Base-by-base conservation (phyloP, 345 rosid species). In the Eucalyptus globulus region DNA sequence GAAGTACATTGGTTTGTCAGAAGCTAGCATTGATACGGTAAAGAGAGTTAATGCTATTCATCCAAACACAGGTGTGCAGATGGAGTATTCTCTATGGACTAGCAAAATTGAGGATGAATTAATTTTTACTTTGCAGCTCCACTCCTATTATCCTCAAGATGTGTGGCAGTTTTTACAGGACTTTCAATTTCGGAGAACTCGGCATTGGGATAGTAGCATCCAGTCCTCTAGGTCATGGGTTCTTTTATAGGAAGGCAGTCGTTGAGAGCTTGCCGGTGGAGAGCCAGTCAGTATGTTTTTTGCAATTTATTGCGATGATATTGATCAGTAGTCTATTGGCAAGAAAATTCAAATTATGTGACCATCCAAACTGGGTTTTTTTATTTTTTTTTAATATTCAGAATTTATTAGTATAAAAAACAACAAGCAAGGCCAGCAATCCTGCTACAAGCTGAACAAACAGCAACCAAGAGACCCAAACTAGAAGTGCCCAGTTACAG, bases 161-260 rank as follows among this genome's bases (percentile, higher is more conserved):
- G 8, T 51, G 54, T 51, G 54, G 54, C 47, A 22, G 24, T 62
- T 27, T 9, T 89, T 16, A 58, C 65, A 58, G 12, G 65, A 10
- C 65, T 58, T 58, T 58, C 14, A 58, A 58, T 54, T 56, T 83
- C 90, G 89, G 93, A 80, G 92, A 92, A 76, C 93, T 92, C 37
- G 91, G 91, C 43, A 92, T 93, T 87, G 93, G 94, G 40, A 87
- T 92, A 24, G 95, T 94, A 56, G 91, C 95, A 16, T 95, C 93
- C 91, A 91, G 94, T 87, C 95, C 95, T 69, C 93, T 95, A 29
- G 92, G 92, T 45, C 87, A 10, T 17, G 94, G 94, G 19, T 91
- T 93, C 91, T 93, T 93, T 60, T 92, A 89, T 43, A 92, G 94
- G 58, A 93, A 91, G 89, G 94, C 91, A 62, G 90, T 88, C 8